phyloP scores from a whole-genome alignment of 2,329 filamentous ascomycete species.

The Rasamsonia emersonii region DNA sequence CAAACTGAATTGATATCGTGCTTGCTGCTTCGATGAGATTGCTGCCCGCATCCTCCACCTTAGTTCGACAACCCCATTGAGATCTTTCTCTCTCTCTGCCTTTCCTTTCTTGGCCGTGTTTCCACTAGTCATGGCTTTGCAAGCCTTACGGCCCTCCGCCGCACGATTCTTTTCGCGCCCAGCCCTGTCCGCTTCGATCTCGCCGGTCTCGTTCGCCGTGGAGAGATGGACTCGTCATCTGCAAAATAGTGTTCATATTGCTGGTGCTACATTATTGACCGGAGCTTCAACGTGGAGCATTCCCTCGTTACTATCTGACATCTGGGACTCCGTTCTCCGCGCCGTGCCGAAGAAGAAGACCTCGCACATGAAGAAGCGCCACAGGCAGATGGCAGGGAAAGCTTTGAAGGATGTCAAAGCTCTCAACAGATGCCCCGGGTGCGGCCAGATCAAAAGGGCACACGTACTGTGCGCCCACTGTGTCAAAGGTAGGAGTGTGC shows the following conservation, averaged over 20 bases:
- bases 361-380: conserved; percentile 89
- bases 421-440: conserved; percentile 81
- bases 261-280: conserved; percentile 19
- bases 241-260: too few relatives aligned
- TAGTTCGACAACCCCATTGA: too few relatives aligned
- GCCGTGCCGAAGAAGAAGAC: conserved; percentile 99
- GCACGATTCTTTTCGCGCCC: conserved; percentile 1
- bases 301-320: conserved; percentile 62
- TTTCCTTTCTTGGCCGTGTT: background rate
- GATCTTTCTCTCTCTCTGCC: too few relatives aligned
- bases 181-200: conserved; percentile 4
- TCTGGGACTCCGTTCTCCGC: conserved; percentile 87
- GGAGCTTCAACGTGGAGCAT: conserved; percentile 48
- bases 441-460: conserved; percentile 77
- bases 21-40: too few relatives aligned
- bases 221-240: too few relatives aligned
- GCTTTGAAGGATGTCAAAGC: conserved; percentile 81
- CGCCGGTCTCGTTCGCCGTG: conserved; percentile 14
- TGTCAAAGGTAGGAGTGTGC: conserved; percentile 57
- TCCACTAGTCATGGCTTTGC: conserved; percentile 1
- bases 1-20: too few relatives aligned
- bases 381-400: conserved; percentile 92
- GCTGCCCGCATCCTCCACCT: too few relatives aligned
- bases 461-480: conserved; percentile 85
- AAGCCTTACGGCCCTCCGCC: conserved; percentile 1